Conservation (phyloP, 78 protist species). For the Guillardia theta region DNA sequence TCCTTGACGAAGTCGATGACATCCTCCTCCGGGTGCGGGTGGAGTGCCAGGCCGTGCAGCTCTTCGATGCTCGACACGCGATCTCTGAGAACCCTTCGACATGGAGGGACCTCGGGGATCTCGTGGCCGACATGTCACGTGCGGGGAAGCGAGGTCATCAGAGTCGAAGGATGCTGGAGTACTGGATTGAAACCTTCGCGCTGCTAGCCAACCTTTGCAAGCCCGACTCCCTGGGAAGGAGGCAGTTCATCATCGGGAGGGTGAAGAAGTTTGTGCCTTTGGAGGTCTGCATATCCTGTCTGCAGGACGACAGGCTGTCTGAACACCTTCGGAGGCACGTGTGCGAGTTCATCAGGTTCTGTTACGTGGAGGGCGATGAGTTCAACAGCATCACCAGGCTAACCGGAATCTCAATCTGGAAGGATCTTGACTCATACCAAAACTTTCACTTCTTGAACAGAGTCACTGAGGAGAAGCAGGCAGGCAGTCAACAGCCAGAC, state of each 20-base stretch:
- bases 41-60: background rate
- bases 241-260: background rate
- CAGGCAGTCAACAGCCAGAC: no score
- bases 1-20: background rate
- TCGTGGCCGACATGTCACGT: background rate
- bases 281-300: background rate
- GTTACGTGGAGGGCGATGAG: background rate
- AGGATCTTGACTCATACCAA: background rate
- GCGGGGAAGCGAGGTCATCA: background rate
- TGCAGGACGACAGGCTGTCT: background rate
- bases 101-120: background rate
- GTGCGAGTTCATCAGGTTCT: conserved; percentile 9
- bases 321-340: background rate
- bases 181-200: background rate
- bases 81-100: no score
- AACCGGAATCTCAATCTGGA: background rate
- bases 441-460: no score
- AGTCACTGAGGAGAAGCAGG: no score
- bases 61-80: no score
- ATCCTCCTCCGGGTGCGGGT: background rate
- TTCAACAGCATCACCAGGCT: background rate
- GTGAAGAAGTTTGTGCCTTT: background rate
- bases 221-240: background rate
- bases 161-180: background rate
- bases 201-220: background rate